Conservation (phyloP, 164 flowering plant genomes). For the Magnolia kwangsiensis region DNA sequence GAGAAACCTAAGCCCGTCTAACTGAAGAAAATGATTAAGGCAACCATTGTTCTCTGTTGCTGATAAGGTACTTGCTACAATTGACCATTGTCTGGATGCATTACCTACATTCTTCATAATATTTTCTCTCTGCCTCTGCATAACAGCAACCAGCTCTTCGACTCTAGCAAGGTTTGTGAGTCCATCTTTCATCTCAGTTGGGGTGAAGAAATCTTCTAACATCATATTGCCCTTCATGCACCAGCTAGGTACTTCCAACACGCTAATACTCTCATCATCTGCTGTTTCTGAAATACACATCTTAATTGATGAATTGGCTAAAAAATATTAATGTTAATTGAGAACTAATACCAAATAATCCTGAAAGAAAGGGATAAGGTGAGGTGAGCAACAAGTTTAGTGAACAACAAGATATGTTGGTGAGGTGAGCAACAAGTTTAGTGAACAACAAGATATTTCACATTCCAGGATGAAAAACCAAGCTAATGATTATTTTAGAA, state of each 20-base stretch:
- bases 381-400: not conserved
- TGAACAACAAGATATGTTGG: not conserved
- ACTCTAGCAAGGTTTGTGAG: slow-evolving; percentile 67
- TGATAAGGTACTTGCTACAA: slow-evolving; percentile 75
- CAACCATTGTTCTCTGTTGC: slow-evolving; percentile 70
- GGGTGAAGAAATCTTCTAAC: slow-evolving; percentile 78
- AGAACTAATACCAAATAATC: not conserved
- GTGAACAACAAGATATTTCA: too few relatives aligned
- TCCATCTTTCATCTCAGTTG: slow-evolving; percentile 85
- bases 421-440: too few relatives aligned
- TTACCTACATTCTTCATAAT: slow-evolving; percentile 56
- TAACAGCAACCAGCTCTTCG: slow-evolving; percentile 61
- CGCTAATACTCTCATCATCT: slow-evolving; percentile 4
- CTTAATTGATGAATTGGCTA: slow-evolving; percentile 2
- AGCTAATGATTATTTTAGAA: too few relatives aligned
- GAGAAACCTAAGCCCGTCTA: slow-evolving; percentile 63
- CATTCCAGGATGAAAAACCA: too few relatives aligned
- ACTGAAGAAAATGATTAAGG: slow-evolving; percentile 65
- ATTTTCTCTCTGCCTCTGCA: slow-evolving; percentile 51
- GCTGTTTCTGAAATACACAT: slow-evolving; percentile 10
- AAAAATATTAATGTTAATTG: not conserved
- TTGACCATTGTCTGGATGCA: slow-evolving; percentile 73
- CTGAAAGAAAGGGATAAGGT: not conserved
- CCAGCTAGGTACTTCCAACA: slow-evolving; percentile 22
- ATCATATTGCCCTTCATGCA: slow-evolving; percentile 51